These are phyloP conservation scores for Leccinum variicolor DNA, from an alignment of 768 basidiomycete species.

Conservation along the genomic window DNA sequence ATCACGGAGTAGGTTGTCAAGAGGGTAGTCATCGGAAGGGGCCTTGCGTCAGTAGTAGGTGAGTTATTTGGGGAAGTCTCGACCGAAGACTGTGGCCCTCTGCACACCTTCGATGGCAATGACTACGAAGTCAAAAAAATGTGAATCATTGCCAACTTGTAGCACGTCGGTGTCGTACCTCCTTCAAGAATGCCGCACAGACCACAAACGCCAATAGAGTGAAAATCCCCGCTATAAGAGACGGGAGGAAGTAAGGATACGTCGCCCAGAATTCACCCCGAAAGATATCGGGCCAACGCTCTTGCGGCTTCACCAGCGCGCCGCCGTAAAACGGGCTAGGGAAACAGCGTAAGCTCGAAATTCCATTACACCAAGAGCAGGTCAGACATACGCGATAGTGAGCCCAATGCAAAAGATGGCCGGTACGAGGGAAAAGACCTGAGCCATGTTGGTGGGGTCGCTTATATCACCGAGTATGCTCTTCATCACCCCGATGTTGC, in stretches of 20 bases:
- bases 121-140: constrained; percentile 16
- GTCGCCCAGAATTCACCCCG: constrained; percentile 34
- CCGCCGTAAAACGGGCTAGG: constrained; percentile 59
- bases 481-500: constrained; percentile 59
- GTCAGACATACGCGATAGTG: constrained; percentile 28
- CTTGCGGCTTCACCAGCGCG: constrained; percentile 50
- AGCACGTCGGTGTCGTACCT: constrained; percentile 20
- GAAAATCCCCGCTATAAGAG: constrained; percentile 19
- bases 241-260: constrained; percentile 40
- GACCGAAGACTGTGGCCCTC: not conserved
- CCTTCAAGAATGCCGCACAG: constrained; percentile 26
- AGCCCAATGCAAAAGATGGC: constrained; percentile 27
- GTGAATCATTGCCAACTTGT: not conserved
- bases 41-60: not conserved
- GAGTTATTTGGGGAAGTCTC: not conserved
- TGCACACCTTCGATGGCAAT: constrained; percentile 15
- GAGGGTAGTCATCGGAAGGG: constrained; percentile 33
- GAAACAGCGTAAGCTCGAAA: not conserved
- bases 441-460: constrained; percentile 34
- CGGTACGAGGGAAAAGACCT: constrained; percentile 32
- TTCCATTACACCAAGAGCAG: no score
- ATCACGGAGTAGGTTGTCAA: constrained; percentile 31
- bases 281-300: constrained; percentile 51
- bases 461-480: constrained; percentile 66
- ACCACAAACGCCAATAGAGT: constrained; percentile 14